Conservation (phyloP, 257 asterid species). For the Solanum infundibuliforme region DNA sequence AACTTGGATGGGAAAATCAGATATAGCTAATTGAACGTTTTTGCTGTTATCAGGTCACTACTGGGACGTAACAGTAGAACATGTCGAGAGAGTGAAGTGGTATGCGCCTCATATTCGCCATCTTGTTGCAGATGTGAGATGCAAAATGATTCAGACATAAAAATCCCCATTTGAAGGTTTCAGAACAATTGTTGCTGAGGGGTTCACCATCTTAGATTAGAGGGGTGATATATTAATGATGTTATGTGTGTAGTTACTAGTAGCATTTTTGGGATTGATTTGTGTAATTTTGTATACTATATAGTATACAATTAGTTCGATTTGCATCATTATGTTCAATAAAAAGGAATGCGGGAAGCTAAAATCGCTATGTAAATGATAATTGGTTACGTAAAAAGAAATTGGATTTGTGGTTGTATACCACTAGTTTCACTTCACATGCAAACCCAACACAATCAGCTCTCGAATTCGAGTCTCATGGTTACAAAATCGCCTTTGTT, state of each 20-base stretch:
- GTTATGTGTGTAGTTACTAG: not conserved
- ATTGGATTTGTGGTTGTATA: not conserved
- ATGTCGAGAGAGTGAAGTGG: constrained; percentile 88
- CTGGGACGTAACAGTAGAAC: constrained; percentile 67
- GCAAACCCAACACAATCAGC: not conserved
- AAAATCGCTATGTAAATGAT: not conserved
- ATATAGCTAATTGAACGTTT: not conserved
- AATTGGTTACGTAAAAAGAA: not conserved
- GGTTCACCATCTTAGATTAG: not conserved
- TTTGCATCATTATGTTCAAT: not conserved
- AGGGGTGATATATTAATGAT: not conserved
- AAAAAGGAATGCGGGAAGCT: not conserved
- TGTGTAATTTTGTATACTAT: not conserved
- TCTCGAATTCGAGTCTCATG: fast-evolving
- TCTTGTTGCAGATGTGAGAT: constrained; percentile 71
- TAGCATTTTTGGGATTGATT: not conserved
- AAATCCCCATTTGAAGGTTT: not conserved
- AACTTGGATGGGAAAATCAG: not conserved
- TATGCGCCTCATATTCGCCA: constrained; percentile 93
- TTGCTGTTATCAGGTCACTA: constrained; percentile 37
- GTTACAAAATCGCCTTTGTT: not conserved
- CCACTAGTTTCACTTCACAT: not conserved
- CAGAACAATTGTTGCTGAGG: not conserved
- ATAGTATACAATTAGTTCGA: not conserved
- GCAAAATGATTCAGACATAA: constrained; percentile 14